phyloP scores from a whole-genome alignment of 1,284 basidiomycete genomes.

The Ceratobasidium sp. region DNA sequence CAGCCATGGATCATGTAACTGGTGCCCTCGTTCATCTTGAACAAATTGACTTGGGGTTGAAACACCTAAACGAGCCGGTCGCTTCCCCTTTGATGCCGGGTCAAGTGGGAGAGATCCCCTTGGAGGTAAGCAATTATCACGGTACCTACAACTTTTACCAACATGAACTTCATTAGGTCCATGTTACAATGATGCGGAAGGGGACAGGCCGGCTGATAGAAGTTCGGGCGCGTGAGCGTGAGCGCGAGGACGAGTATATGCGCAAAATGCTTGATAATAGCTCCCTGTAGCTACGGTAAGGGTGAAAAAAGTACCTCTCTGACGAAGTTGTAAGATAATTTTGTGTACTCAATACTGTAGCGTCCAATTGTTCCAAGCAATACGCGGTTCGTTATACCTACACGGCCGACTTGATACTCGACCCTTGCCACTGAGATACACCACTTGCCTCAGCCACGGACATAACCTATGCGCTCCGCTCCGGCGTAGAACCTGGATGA shows the following conservation, averaged over 20 bases:
- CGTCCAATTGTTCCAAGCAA: too few species aligned
- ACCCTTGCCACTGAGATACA: too few species aligned
- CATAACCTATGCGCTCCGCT: too few species aligned
- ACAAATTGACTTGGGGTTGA: conserved; percentile 29
- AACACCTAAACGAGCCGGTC: conserved; percentile 37
- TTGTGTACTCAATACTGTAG: too few species aligned
- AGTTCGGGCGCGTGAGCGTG: background rate
- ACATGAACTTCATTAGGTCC: background rate
- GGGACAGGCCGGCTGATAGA: background rate
- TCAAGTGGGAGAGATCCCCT: conserved; percentile 25
- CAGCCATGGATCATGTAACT: conserved; percentile 31
- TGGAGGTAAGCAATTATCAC: conserved; percentile 19
- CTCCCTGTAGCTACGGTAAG: too few species aligned
- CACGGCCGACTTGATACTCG: too few species aligned
- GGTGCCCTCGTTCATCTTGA: conserved; percentile 33
- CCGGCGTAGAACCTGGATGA: too few species aligned
- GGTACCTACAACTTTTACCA: background rate
- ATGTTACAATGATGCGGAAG: background rate
- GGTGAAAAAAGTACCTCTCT: too few species aligned
- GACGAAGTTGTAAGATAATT: too few species aligned
- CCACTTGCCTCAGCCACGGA: too few species aligned
- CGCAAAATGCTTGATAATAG: background rate
- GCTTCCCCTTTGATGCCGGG: conserved; percentile 15
- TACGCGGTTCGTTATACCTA: too few species aligned
- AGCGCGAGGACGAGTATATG: background rate